Conservation (phyloP, 1,284 basidiomycete genomes). For the Apiotrichum laibachii region DNA sequence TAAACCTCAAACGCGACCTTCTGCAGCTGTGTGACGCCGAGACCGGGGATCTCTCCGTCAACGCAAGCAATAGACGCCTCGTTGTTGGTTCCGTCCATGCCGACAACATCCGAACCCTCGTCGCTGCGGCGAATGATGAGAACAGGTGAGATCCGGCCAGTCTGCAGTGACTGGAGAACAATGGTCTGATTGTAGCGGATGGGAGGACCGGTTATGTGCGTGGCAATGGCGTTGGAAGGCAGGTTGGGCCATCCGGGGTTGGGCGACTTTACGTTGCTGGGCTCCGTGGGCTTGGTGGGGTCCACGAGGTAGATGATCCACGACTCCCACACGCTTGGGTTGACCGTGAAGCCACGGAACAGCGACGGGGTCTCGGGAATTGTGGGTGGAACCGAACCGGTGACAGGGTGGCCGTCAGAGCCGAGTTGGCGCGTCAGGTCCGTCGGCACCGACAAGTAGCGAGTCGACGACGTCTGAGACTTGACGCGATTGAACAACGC, state of each 20-base stretch:
- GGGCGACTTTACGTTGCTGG: conserved; percentile 71
- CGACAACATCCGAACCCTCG: conserved; percentile 81
- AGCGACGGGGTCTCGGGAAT: conserved; percentile 16
- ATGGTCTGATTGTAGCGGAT: conserved; percentile 96
- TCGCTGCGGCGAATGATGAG: conserved; percentile 92
- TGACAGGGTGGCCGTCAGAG: conserved; percentile 78
- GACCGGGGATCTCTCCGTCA: conserved; percentile 82
- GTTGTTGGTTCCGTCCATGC: conserved; percentile 58
- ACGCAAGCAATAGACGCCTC: conserved; percentile 55
- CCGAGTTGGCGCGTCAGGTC: conserved; percentile 85
- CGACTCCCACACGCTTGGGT: conserved; percentile 61
- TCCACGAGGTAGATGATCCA: conserved; percentile 81
- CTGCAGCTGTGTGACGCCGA: conserved; percentile 91
- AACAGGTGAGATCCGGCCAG: conserved; percentile 87
- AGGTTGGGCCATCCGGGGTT: conserved; percentile 61
- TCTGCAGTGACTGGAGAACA: conserved; percentile 88
- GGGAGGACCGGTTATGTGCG: conserved; percentile 55
- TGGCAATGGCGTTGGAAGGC: conserved; percentile 74
- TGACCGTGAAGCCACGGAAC: conserved; percentile 51
- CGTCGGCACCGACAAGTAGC: conserved; percentile 90
- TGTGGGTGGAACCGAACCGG: conserved; percentile 58
- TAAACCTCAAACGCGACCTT: conserved; percentile 88
- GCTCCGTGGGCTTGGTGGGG: conserved; percentile 67
- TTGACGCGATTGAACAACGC: conserved; percentile 91
- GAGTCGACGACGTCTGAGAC: conserved; percentile 90